These are phyloP conservation scores for Monilinia fructicola DNA, from an alignment of 2,329 filamentous ascomycete genomes.

Conservation along the genomic window DNA sequence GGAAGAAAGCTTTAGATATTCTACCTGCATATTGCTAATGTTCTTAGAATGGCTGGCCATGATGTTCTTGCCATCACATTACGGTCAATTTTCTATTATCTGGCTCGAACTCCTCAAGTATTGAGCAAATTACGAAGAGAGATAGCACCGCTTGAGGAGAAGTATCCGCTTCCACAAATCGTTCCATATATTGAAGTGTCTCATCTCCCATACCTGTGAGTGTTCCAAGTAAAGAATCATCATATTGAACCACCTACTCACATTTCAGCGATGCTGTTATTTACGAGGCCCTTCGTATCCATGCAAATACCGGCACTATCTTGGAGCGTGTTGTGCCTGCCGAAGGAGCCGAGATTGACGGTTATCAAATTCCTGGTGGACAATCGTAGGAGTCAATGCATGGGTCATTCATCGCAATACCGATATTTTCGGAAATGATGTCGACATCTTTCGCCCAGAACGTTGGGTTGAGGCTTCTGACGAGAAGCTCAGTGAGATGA, in stretches of 20 bases:
- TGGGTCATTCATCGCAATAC: slow-evolving; percentile 43
- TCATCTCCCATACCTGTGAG: background rate
- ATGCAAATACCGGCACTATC: slow-evolving; percentile 46
- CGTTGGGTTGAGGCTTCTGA: slow-evolving; percentile 43
- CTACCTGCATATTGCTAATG: too few species aligned
- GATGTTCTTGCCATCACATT: slow-evolving; percentile 50
- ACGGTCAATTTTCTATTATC: slow-evolving; percentile 45
- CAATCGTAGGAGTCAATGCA: slow-evolving; percentile 42
- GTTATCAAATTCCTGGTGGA: slow-evolving; percentile 36
- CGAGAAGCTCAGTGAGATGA: slow-evolving; percentile 39
- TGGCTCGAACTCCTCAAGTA: slow-evolving; percentile 40
- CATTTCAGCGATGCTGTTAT: background rate
- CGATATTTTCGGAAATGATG: slow-evolving; percentile 42
- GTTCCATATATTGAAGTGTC: background rate
- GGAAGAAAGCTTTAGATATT: too few species aligned
- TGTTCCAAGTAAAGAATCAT: too few species aligned
- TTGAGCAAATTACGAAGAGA: slow-evolving; percentile 3
- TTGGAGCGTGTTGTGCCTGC: slow-evolving; percentile 46
- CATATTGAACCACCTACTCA: too few species aligned
- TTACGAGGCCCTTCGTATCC: slow-evolving; percentile 48
- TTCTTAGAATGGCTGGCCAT: slow-evolving; percentile 34
- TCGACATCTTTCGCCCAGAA: slow-evolving; percentile 44
- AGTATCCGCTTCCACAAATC: too few species aligned
- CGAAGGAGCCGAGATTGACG: slow-evolving; percentile 33
- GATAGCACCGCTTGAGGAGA: too few species aligned